Evolutionary conservation across 2,329 filamentous ascomycete species (phyloP).

Genomic region (Sarocladium oryzae): DNA sequence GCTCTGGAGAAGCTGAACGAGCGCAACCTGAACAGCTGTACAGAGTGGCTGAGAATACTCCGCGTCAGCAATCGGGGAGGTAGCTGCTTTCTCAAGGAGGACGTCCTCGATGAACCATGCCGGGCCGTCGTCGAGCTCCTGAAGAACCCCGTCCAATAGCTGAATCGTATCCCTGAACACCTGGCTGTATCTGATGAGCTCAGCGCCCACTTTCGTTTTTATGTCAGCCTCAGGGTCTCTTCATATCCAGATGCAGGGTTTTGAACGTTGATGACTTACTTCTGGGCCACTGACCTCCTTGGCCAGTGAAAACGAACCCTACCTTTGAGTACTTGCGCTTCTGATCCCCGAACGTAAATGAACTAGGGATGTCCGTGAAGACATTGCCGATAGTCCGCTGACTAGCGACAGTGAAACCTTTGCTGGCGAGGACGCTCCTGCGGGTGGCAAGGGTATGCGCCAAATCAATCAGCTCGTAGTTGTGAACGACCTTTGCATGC

Average conservation of each 20-base stretch:
- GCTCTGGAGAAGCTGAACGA: slow-evolving; percentile 25
- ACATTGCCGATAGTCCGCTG: slow-evolving; percentile 5
- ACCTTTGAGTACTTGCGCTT: not conserved
- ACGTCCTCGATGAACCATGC: slow-evolving; percentile 1
- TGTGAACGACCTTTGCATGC: slow-evolving; percentile 9
- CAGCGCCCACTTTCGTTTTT: slow-evolving; percentile 14
- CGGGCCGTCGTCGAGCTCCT: not conserved
- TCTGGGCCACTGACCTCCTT: slow-evolving; percentile 25
- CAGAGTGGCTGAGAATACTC: slow-evolving; percentile 23
- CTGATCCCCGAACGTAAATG: no score
- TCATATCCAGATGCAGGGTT: not conserved
- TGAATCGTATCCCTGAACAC: slow-evolving; percentile 7
- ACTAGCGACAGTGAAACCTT: slow-evolving; percentile 8
- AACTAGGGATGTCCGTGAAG: not conserved
- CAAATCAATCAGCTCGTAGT: slow-evolving; percentile 11
- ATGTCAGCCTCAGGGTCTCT: not conserved
- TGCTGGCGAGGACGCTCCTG: slow-evolving; percentile 12
- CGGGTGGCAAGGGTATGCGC: slow-evolving; percentile 16
- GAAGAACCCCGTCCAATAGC: slow-evolving; percentile 1
- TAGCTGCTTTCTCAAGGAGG: slow-evolving; percentile 3
- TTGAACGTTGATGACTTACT: not conserved
- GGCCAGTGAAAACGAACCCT: slow-evolving; percentile 24
- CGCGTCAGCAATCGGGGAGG: slow-evolving; percentile 10
- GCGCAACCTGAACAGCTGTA: slow-evolving; percentile 27
- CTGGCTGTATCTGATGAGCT: slow-evolving; percentile 13